Evolutionary conservation across 116 monocot genomes (phyloP), one percentile per base, ranked within the genome.

Genomic region (Zostera marina): DNA sequence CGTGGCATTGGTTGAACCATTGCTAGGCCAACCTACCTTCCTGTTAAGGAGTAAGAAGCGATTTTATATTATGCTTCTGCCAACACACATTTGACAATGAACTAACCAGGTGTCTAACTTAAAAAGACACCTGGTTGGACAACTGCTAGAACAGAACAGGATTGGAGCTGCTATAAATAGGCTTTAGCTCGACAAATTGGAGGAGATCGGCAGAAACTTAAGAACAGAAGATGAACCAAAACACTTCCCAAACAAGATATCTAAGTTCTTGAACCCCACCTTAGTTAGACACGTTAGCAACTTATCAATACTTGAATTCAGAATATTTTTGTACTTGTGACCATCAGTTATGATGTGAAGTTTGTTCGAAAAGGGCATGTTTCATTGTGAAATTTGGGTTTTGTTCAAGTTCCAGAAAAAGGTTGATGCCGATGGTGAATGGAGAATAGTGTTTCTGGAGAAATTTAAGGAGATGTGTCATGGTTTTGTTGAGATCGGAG

Each of bases 11-110:
- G 55, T 24, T 39, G 80, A 73, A 63, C 85, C 96, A 60, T 96
- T 82, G 4, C 89, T 82, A 8, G 96, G 96, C 96, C 96, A 96
- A 44, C 96, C 96, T 42, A 85, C 64, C 48, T 61, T 77, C n/a
- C n/a, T n/a, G n/a, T n/a, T n/a, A n/a, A n/a, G n/a, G n/a, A n/a
- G n/a, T n/a, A n/a, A n/a, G n/a, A n/a, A n/a, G n/a, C n/a, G n/a
- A n/a, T n/a, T n/a, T n/a, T n/a, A n/a, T n/a, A n/a, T n/a, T n/a
- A n/a, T n/a, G n/a, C n/a, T n/a, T n/a, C n/a, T n/a, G n/a, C n/a
- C n/a, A n/a, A n/a, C n/a, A n/a, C n/a, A n/a, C n/a, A n/a, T n/a
- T n/a, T n/a, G n/a, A n/a, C n/a, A n/a, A n/a, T n/a, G n/a, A n/a
- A n/a, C n/a, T n/a, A n/a, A n/a, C n/a, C n/a, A n/a, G n/a, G n/a